These are phyloP conservation scores for Harringtonia lauricola DNA, from an alignment of 2,329 filamentous ascomycete genomes.

Conservation along the genomic window DNA sequence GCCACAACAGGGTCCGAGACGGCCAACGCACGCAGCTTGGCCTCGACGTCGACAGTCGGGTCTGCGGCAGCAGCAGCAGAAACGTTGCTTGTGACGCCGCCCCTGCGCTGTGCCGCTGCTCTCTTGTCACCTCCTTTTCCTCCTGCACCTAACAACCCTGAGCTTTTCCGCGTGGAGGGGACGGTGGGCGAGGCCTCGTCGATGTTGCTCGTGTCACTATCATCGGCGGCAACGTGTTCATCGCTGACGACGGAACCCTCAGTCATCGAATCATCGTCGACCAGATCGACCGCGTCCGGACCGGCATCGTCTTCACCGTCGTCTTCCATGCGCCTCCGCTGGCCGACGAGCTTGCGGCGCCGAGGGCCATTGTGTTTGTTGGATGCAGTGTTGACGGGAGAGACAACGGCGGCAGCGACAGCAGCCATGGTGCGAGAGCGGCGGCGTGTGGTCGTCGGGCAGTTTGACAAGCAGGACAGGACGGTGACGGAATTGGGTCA, in stretches of 20 bases:
- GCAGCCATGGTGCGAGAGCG: conserved; percentile 6
- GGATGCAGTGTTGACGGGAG: conserved; percentile 3
- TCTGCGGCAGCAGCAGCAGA: conserved; percentile 21
- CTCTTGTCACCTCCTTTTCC: too few relatives aligned
- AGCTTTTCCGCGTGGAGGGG: conserved; percentile 18
- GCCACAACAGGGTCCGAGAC: too few relatives aligned
- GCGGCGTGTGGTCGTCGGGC: not conserved
- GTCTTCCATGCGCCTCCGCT: conserved; percentile 58
- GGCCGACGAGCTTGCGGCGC: conserved; percentile 55
- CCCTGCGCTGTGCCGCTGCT: too few relatives aligned
- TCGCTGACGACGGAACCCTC: conserved; percentile 54
- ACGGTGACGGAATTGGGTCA: not conserved
- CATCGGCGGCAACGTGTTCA: conserved; percentile 46
- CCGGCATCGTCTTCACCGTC: conserved; percentile 49
- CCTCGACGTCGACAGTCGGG: conserved; percentile 38
- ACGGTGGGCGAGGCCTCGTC: conserved; percentile 43
- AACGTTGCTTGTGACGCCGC: not conserved
- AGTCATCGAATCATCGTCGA: conserved; percentile 55
- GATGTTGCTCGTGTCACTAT: conserved; percentile 54
- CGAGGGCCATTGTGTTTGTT: conserved; percentile 26
- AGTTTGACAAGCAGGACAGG: not conserved
- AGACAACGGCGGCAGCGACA: conserved; percentile 3
- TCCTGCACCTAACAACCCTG: too few relatives aligned
- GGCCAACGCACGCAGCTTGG: conserved; percentile 45
- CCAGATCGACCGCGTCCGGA: conserved; percentile 37